Evolutionary conservation across 108 stramenopile genomes (phyloP).

Genomic region (Fragilariopsis cylindrus): DNA sequence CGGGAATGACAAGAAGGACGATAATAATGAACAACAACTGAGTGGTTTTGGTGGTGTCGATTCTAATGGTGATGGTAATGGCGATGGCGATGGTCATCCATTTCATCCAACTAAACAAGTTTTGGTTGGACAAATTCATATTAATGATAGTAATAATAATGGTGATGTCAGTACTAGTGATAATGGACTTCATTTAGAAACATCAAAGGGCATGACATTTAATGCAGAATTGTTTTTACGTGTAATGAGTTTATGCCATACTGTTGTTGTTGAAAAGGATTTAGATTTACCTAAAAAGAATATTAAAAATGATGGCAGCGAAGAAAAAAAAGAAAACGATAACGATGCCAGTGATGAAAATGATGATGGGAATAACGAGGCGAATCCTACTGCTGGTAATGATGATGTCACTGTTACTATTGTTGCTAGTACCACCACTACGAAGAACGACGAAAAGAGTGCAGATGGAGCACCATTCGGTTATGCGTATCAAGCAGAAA

Average conservation of each 20-base stretch:
- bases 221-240: conserved; percentile 90
- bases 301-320: conserved; percentile 25
- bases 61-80: no score
- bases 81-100: no score
- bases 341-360: conserved; percentile 26
- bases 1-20: conserved; percentile 8
- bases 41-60: no score
- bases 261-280: conserved; percentile 90
- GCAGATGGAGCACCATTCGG: conserved; percentile 82
- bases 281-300: conserved; percentile 40
- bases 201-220: conserved; percentile 49
- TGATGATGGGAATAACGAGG: conserved; percentile 17
- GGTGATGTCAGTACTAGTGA: conserved; percentile 3
- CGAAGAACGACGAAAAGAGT: conserved; percentile 26
- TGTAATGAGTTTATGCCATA: conserved; percentile 90
- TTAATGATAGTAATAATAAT: not conserved
- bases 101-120: conserved; percentile 64
- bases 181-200: not conserved
- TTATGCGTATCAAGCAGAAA: conserved; percentile 87
- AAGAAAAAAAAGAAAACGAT: conserved; percentile 9
- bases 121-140: conserved; percentile 42
- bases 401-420: conserved; percentile 2
- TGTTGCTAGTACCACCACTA: no score
- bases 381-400: conserved; percentile 17
- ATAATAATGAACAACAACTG: no score